phyloP scores from a whole-genome alignment of 768 basidiomycete species.

The Tricholomella constricta region DNA sequence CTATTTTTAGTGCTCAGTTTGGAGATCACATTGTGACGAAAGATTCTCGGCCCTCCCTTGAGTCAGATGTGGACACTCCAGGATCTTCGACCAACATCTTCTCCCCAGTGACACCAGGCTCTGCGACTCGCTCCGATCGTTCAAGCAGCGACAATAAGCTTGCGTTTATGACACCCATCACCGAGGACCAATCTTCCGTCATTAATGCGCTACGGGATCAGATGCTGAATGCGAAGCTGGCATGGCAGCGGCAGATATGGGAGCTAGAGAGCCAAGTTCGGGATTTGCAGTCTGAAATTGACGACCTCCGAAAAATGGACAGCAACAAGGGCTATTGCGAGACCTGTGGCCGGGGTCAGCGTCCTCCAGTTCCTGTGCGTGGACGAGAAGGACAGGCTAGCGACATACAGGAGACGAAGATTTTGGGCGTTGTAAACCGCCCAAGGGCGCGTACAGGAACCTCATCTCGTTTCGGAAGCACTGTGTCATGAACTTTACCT shows the following conservation, averaged over 20 bases:
- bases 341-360: constrained; percentile 58
- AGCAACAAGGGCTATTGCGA: constrained; percentile 51
- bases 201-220: constrained; percentile 64
- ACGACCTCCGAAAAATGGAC: constrained; percentile 46
- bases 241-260: constrained; percentile 74
- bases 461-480: constrained; percentile 61
- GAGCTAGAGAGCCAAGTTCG: constrained; percentile 75
- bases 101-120: constrained; percentile 40
- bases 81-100: constrained; percentile 47
- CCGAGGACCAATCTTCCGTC: constrained; percentile 45
- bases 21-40: constrained; percentile 44
- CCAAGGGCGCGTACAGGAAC: constrained; percentile 71
- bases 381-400: not conserved
- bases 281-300: constrained; percentile 70
- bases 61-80: constrained; percentile 50
- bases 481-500: constrained; percentile 31
- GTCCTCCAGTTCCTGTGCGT: constrained; percentile 2
- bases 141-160: constrained; percentile 32
- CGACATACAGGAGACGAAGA: constrained; percentile 23
- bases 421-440: constrained; percentile 54
- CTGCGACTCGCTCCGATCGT: constrained; percentile 12
- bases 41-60: constrained; percentile 37
- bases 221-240: constrained; percentile 54
- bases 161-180: constrained; percentile 20
- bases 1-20: constrained; percentile 73